phyloP scores from a whole-genome alignment of 345 rosid genomes.

The Ricinus communis region DNA sequence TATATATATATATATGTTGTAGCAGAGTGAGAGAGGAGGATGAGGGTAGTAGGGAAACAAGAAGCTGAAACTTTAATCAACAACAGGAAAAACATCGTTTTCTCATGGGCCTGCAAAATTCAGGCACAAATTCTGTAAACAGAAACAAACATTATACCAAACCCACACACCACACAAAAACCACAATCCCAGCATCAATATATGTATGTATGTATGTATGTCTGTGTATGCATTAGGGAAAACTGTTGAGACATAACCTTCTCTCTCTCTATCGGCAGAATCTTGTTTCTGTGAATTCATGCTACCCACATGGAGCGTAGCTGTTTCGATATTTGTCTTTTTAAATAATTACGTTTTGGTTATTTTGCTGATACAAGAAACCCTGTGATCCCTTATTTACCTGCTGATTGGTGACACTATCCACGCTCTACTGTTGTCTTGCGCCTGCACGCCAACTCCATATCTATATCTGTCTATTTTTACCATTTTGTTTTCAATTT shows the following conservation, averaged over 20 bases:
- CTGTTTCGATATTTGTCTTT: not conserved
- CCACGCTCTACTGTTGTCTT: not conserved
- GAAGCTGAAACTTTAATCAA: slow-evolving; percentile 4
- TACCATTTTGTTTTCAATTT: too few species aligned
- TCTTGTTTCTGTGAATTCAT: slow-evolving; percentile 18
- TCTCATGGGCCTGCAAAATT: slow-evolving; percentile 43
- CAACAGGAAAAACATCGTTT: slow-evolving; percentile 13
- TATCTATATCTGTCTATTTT: too few species aligned
- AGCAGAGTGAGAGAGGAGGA: too few species aligned
- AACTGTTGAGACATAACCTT: not conserved
- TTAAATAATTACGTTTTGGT: not conserved
- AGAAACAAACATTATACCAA: slow-evolving; percentile 14
- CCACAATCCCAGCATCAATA: too few species aligned
- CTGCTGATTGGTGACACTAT: too few species aligned
- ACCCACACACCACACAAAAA: too few species aligned
- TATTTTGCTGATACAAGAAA: not conserved
- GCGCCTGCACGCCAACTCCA: not conserved
- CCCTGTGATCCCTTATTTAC: too few species aligned
- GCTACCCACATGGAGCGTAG: slow-evolving; percentile 21
- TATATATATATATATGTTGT: too few species aligned
- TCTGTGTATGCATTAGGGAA: not conserved
- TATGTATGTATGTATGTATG: too few species aligned
- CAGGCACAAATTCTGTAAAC: slow-evolving; percentile 45
- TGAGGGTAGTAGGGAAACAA: not conserved
- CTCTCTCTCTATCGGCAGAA: slow-evolving; percentile 17